Conservation (phyloP, 2,329 filamentous ascomycete species). For the Dothideomycetidae sp. region DNA sequence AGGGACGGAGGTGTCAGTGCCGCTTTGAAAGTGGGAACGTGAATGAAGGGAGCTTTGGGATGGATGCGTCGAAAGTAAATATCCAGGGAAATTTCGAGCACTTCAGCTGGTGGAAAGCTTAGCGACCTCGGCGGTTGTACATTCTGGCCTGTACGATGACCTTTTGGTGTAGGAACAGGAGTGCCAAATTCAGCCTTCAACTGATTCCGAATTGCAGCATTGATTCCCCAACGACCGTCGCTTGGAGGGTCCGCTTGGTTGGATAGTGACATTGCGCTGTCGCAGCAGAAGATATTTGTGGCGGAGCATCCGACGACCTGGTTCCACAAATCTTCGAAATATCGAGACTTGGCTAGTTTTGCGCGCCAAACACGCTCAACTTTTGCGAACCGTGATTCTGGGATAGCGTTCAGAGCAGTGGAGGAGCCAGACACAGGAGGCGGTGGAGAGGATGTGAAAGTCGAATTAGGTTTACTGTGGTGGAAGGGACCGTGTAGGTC, state of each 20-base stretch:
- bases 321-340: slow-evolving; percentile 24
- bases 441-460: slow-evolving; percentile 11
- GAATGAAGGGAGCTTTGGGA: slow-evolving; percentile 38
- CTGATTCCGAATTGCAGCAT: slow-evolving; percentile 27
- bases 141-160: slow-evolving; percentile 13
- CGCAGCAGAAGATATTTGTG: slow-evolving; percentile 22
- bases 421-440: slow-evolving; percentile 17
- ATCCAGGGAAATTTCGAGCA: slow-evolving; percentile 40
- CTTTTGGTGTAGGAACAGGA: slow-evolving; percentile 17
- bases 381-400: slow-evolving; percentile 25
- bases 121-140: slow-evolving; percentile 1
- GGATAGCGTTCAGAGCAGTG: slow-evolving; percentile 24
- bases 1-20: slow-evolving; percentile 33
- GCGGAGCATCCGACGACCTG: slow-evolving; percentile 20
- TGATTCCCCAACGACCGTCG: slow-evolving; percentile 25
- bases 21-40: slow-evolving; percentile 39
- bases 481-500: slow-evolving; percentile 17
- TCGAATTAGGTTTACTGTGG: slow-evolving; percentile 15
- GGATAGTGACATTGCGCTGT: slow-evolving; percentile 8
- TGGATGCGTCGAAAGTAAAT: slow-evolving; percentile 41
- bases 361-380: slow-evolving; percentile 28
- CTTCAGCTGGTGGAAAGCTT: slow-evolving; percentile 35
- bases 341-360: slow-evolving; percentile 20
- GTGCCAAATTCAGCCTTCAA: slow-evolving; percentile 22
- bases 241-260: slow-evolving; percentile 18